These are phyloP conservation scores for Castanospermum australe DNA, from an alignment of 306 rosid genomes.

Conservation along the genomic window DNA sequence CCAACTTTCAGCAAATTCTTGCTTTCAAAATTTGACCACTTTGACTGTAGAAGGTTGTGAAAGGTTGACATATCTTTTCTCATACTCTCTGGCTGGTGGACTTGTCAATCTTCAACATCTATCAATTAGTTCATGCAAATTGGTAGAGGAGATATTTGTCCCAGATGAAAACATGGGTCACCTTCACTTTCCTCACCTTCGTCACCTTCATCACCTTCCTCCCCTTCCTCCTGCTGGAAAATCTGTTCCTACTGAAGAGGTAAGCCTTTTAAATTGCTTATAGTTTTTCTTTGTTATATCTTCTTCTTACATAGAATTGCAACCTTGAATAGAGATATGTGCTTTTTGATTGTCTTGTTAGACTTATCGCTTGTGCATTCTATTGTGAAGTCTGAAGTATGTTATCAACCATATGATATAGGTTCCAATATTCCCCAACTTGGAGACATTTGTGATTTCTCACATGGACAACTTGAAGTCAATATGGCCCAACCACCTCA, in stretches of 20 bases:
- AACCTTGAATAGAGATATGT: neutral
- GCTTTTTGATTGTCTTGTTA: neutral
- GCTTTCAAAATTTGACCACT: constrained; percentile 31
- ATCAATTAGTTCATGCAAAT: constrained; percentile 29
- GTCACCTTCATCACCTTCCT: too few species aligned
- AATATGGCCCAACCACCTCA: constrained; percentile 27
- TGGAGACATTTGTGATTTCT: constrained; percentile 40
- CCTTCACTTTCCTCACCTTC: too few species aligned
- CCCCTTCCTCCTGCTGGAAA: neutral
- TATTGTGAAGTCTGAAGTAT: neutral
- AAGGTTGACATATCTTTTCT: constrained; percentile 19
- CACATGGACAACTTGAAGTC: constrained; percentile 36
- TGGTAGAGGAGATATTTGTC: constrained; percentile 21
- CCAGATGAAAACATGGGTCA: neutral
- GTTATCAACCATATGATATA: neutral
- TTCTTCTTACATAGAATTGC: neutral
- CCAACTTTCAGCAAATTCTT: constrained; percentile 1
- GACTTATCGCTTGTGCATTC: neutral
- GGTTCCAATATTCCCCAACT: constrained; percentile 41
- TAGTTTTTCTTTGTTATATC: neutral
- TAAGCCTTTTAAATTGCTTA: constrained; percentile 23
- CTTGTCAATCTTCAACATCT: constrained; percentile 39
- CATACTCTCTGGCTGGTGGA: constrained; percentile 20
- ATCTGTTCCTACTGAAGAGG: constrained; percentile 15
- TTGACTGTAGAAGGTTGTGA: constrained; percentile 36